Evolutionary conservation across 345 rosid species (phyloP).

Genomic region (Eutrema heterophyllum): DNA sequence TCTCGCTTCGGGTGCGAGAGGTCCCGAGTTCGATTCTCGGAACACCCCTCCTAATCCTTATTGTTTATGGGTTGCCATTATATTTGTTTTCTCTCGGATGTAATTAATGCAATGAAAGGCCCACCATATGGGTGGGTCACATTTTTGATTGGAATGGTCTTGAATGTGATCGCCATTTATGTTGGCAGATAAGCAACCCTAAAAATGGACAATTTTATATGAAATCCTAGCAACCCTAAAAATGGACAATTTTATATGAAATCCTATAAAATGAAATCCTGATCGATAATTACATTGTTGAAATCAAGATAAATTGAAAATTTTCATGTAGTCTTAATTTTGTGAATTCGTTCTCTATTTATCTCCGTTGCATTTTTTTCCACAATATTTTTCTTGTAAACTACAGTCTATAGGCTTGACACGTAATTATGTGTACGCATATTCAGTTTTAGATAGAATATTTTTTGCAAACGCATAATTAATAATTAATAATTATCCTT

Average conservation of each 20-base stretch:
- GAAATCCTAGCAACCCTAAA: not conserved
- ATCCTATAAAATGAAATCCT: not conserved
- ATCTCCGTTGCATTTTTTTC: not conserved
- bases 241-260: not conserved
- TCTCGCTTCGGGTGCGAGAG: slow-evolving; percentile 98
- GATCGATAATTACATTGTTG: not conserved
- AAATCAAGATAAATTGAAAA: not conserved
- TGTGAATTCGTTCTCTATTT: not conserved
- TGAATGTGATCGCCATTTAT: not conserved
- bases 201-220: not conserved
- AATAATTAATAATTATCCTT: too few relatives aligned
- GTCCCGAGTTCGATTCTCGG: slow-evolving; percentile 94
- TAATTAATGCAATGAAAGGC: too few relatives aligned
- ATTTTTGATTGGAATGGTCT: not conserved
- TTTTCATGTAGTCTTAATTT: too few relatives aligned
- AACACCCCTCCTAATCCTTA: slow-evolving; percentile 44
- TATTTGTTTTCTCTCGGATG: not conserved
- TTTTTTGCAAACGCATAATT: too few relatives aligned
- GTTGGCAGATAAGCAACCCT: slow-evolving; percentile 1
- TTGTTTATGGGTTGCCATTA: not conserved
- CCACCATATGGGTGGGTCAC: not conserved
- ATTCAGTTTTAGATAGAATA: too few relatives aligned
- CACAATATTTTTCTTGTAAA: not conserved
- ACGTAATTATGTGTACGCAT: too few relatives aligned
- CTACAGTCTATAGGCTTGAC: too few relatives aligned